Evolutionary conservation across 768 basidiomycete genomes (phyloP), one percentile per base, ranked within the genome.

Genomic region (Auricularia auricula-judae): DNA sequence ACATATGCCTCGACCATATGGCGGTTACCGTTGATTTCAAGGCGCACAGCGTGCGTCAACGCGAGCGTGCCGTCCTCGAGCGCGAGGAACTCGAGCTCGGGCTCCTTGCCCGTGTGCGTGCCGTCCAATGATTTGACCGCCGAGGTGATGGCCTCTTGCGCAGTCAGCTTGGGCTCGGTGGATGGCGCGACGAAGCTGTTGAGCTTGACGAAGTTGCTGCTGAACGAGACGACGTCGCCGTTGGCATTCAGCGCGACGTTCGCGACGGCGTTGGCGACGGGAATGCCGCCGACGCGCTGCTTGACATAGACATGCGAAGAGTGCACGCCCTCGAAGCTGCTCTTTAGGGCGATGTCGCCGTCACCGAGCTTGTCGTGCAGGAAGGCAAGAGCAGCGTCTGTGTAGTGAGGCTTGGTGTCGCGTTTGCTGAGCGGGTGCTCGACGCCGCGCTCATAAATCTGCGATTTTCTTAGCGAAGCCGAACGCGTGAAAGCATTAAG

Each of bases 1-100:
- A 70, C 66, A 67, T 70, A 44, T 10, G 56, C 56, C 34, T 59
- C 56, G 56, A 59, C 56, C 23, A 59, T 35, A 29, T 59, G 56
- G 21, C 29, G 8, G 56, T 34, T 29, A 4, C 16, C 47, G 29
- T 59, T 29, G 56, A 59, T 2, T 4, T 59, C 29, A 10, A 59
- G 23, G 29, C 56, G 56, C 23, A 59, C 56, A 34, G 56, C 56
- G 56, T 59, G 56, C 16, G 53, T 64, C 10, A 64, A 53, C 16
- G 51, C 54, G 47, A 64, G 44, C 51, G 18, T 33, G 7, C 63
- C 63, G 51, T 64, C 63, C 54, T 53, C 36, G 3, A 29, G 21
- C 16, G 53, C 56, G 34, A 54, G 56, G 36, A 54, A 64, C 44
- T 54, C 51, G 47, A 64, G 54, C 16, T 23, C 56, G 53, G 63